Base-by-base conservation (phyloP, 2,329 filamentous ascomycete genomes). In the Botrytis tulipae region DNA sequence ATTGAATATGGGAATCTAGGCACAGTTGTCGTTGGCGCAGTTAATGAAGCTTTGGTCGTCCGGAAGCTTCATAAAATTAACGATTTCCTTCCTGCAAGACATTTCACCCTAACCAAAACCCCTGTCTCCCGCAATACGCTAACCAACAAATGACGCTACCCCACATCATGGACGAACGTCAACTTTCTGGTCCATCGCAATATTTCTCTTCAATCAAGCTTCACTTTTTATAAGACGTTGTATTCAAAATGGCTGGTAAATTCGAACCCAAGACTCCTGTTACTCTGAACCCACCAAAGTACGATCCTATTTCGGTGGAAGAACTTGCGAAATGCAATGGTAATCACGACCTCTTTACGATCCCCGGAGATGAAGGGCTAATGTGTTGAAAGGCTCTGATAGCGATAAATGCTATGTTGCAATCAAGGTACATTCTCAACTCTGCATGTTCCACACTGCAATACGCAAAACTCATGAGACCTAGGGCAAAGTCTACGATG, bases 401-500 rank as follows among this genome's bases (percentile, higher is more conserved):
- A 89, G 90, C 32, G 87, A 84, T 10, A 89, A 88, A 78, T 89
- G 87, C 80, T 92, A 91, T 78, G 90, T 92, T 60, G 90, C 90
- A 63, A 92, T 92, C 82, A 92, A 92, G 85, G 89, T 89, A 69
- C 10, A 22, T 14, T 54, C 37, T 54, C 2, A 22, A 22, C n/a
- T 12, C 32, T 44, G 44, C 40, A 46, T 32, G n/a, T 59, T 57
- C 25, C n/a, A 42, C n/a, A 1, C 16, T 42, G 35, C n/a, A 46
- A n/a, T 42, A 5, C 25, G n/a, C 10, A 68, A 61, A 18, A 22
- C 63, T 72, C 20, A 73, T 32, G n/a, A 37, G 29, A 70, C 51
- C 35, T 51, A 97, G 92, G 95, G 96, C 78, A 93, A 92, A 75
- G 92, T 99, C 70, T 99, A 98, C 81, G 95, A 99, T 81, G 96